Evolutionary conservation across 495 filamentous ascomycete species (phyloP).

Genomic region (Neohortaea acidophila): DNA sequence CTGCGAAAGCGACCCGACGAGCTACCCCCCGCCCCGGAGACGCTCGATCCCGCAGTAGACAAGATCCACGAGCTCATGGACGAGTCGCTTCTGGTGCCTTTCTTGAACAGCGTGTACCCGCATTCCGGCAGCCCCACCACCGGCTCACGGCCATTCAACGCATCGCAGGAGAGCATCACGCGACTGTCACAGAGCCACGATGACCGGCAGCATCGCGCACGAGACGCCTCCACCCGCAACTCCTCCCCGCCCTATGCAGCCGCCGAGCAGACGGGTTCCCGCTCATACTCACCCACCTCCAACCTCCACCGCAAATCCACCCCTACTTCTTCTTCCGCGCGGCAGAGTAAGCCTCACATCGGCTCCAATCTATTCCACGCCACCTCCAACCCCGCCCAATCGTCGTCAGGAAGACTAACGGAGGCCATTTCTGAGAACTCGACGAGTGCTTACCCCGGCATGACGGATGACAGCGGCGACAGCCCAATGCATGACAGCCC

Average conservation of each 20-base stretch:
- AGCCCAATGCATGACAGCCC: constrained; percentile 20
- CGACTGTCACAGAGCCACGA: constrained; percentile 18
- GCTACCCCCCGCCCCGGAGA: constrained; percentile 60
- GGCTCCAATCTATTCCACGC: too few species aligned
- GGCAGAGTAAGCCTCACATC: too few species aligned
- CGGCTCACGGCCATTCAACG: constrained; percentile 12
- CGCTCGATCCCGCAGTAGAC: constrained; percentile 73
- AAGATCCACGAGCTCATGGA: constrained; percentile 95
- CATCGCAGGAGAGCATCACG: constrained; percentile 15
- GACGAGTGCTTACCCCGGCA: too few species aligned
- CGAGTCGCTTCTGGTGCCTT: constrained; percentile 77
- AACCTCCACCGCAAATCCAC: constrained; percentile 18
- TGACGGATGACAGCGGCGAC: constrained; percentile 25
- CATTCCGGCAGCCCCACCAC: constrained; percentile 17
- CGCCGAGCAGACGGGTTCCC: constrained; percentile 7
- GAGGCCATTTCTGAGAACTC: too few species aligned
- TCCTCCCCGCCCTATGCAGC: constrained; percentile 15
- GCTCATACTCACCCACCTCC: constrained; percentile 12
- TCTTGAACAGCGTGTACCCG: constrained; percentile 43
- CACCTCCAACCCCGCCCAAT: too few species aligned
- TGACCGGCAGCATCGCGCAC: too few species aligned
- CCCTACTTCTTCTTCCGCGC: too few species aligned
- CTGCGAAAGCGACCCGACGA: constrained; percentile 44
- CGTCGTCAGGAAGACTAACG: too few species aligned
- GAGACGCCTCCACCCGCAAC: too few species aligned